These are phyloP conservation scores for Sporothrix sp. DNA, from an alignment of 2,329 filamentous ascomycete species.

Conservation along the genomic window DNA sequence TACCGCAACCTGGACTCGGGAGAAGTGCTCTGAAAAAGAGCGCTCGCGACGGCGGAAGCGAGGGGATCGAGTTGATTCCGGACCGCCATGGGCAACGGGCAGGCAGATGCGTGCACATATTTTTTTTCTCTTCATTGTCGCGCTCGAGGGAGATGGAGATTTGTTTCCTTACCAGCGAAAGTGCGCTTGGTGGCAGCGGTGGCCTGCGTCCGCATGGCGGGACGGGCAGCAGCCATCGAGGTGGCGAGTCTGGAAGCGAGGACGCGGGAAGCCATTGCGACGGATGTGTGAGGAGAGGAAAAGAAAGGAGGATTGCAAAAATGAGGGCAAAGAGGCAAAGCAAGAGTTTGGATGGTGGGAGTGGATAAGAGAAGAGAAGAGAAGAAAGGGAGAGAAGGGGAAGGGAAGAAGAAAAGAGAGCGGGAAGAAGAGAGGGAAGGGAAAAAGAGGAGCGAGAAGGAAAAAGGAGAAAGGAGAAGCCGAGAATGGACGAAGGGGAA, in stretches of 20 bases:
- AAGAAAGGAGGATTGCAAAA: conserved; percentile 24
- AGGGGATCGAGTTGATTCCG: background rate
- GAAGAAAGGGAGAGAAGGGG: conserved; percentile 10
- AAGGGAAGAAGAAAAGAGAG: conserved; percentile 4
- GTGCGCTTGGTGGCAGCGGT: conserved; percentile 63
- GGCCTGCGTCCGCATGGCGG: conserved; percentile 56
- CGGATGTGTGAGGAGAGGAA: conserved; percentile 37
- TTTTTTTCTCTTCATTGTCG: background rate
- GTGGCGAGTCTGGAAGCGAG: conserved; percentile 68
- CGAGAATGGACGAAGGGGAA: conserved; percentile 20
- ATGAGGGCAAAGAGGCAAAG: conserved; percentile 18
- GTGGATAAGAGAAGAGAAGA: conserved; percentile 15
- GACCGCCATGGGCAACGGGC: background rate
- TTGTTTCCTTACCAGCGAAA: conserved; percentile 59
- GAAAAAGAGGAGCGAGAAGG: conserved; percentile 3
- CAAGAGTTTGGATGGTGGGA: conserved; percentile 13
- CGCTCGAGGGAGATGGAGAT: background rate
- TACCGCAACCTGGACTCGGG: conserved; percentile 10
- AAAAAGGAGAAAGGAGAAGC: conserved; percentile 18
- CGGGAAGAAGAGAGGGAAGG: conserved; percentile 6
- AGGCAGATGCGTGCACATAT: background rate
- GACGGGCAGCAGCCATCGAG: conserved; percentile 69
- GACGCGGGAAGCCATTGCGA: conserved; percentile 74
- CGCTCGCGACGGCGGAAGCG: background rate
- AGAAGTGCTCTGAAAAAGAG: background rate